These are phyloP conservation scores for Dendrobium chrysotoxum DNA, from an alignment of 106 monocot species.

Conservation along the genomic window DNA sequence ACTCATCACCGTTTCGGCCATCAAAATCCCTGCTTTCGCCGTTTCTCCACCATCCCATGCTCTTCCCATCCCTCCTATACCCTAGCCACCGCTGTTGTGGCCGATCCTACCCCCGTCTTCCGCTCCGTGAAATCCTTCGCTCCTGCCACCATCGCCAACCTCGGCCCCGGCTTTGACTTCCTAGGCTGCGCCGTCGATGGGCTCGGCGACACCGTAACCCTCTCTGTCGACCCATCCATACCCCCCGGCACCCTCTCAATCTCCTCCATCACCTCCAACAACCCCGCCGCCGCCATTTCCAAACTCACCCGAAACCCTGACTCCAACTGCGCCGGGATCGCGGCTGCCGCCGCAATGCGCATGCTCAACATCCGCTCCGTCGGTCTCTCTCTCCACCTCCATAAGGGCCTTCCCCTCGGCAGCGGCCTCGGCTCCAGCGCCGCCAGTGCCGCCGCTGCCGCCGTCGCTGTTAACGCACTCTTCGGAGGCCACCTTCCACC, in stretches of 20 bases:
- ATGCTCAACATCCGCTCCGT: slow-evolving; percentile 59
- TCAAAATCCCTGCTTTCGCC: background rate
- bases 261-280: slow-evolving; percentile 37
- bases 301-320: slow-evolving; percentile 57
- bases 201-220: slow-evolving; percentile 65
- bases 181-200: slow-evolving; percentile 59
- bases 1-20: background rate
- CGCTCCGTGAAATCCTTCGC: slow-evolving; percentile 61
- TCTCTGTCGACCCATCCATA: slow-evolving; percentile 42
- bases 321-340: slow-evolving; percentile 90
- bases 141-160: slow-evolving; percentile 87
- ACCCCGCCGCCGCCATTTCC: slow-evolving; percentile 13
- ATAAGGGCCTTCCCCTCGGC: slow-evolving; percentile 87
- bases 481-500: slow-evolving; percentile 6
- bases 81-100: background rate
- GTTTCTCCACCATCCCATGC: slow-evolving; percentile 14
- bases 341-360: slow-evolving; percentile 60
- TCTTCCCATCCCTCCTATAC: slow-evolving; percentile 13
- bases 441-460: slow-evolving; percentile 35
- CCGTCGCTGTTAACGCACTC: background rate
- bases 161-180: slow-evolving; percentile 89
- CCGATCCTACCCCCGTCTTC: slow-evolving; percentile 53
- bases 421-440: slow-evolving; percentile 91
- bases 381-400: slow-evolving; percentile 65
- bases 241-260: slow-evolving; percentile 52